A percentile compares a stretch with the other conserved stretches of the same genome.
These are phyloP conservation scores for Castanopsis chinensis DNA, from an alignment of 306 rosid species.

Conservation along the genomic window DNA sequence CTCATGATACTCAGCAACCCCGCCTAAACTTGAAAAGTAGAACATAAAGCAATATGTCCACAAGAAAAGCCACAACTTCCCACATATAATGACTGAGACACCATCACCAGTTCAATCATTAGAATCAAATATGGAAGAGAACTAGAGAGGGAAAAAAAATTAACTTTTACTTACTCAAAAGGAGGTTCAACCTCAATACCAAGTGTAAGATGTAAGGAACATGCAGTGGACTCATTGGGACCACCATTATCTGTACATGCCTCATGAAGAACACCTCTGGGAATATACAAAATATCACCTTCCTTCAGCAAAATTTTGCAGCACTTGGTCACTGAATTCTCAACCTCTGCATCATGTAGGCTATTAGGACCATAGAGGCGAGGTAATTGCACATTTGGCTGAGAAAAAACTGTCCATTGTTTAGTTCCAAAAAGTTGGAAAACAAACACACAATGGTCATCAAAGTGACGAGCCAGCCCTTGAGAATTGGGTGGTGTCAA, in stretches of 20 bases:
- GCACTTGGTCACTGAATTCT: constrained; percentile 34
- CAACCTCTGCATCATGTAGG: constrained; percentile 38
- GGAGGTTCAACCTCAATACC: constrained; percentile 88
- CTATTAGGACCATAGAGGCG: constrained; percentile 58
- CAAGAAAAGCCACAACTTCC: neutral
- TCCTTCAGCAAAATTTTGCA: constrained; percentile 51
- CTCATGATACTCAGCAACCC: neutral
- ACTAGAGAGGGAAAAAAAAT: constrained; percentile 6
- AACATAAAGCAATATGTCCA: neutral
- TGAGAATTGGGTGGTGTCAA: constrained; percentile 88
- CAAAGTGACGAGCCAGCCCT: constrained; percentile 76
- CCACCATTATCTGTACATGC: constrained; percentile 47
- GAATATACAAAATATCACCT: constrained; percentile 81
- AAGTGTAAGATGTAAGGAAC: constrained; percentile 76
- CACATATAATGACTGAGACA: neutral
- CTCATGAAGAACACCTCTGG: constrained; percentile 86
- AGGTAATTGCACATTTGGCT: constrained; percentile 51
- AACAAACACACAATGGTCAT: constrained; percentile 87
- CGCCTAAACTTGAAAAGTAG: neutral
- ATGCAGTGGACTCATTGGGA: constrained; percentile 45
- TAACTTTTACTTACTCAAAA: constrained; percentile 69
- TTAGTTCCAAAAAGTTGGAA: constrained; percentile 83
- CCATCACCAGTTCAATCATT: constrained; percentile 2
- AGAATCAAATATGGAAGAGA: constrained; percentile 6
- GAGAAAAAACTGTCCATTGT: constrained; percentile 63